phyloP scores from a whole-genome alignment of 2,329 filamentous ascomycete species.

The Macrophomina phaseolina region DNA sequence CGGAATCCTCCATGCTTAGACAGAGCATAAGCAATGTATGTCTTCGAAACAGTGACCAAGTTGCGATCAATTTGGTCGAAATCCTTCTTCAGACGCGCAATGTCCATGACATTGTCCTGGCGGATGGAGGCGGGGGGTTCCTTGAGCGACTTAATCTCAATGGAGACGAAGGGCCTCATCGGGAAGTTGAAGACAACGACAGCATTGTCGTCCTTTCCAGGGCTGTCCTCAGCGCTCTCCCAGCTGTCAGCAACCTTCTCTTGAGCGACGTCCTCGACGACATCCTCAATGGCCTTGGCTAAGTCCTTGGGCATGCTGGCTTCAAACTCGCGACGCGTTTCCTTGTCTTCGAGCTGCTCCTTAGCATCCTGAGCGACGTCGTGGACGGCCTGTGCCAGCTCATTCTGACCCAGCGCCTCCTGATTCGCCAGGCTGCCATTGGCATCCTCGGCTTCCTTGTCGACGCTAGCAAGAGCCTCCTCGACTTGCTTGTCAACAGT shows the following conservation, averaged over 20 bases:
- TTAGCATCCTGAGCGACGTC: slow-evolving; percentile 33
- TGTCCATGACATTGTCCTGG: slow-evolving; percentile 84
- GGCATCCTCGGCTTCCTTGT: slow-evolving; percentile 47
- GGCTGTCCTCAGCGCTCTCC: slow-evolving; percentile 79
- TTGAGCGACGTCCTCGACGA: slow-evolving; percentile 61
- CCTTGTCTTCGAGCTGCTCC: slow-evolving; percentile 59
- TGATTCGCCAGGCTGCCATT: slow-evolving; percentile 54
- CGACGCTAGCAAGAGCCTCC: slow-evolving; percentile 64
- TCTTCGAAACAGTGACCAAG: slow-evolving; percentile 84
- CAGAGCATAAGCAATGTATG: slow-evolving; percentile 93
- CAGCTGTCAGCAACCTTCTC: slow-evolving; percentile 78
- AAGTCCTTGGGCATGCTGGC: slow-evolving; percentile 57
- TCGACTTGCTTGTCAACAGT: slow-evolving; percentile 66
- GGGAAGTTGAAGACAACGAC: slow-evolving; percentile 94
- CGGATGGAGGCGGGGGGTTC: slow-evolving; percentile 68
- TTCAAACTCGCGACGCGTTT: slow-evolving; percentile 61
- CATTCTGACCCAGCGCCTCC: slow-evolving; percentile 43
- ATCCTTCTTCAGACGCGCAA: slow-evolving; percentile 93
- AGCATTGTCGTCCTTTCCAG: slow-evolving; percentile 69
- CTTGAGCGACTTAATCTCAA: slow-evolving; percentile 68
- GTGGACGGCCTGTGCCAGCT: slow-evolving; percentile 48
- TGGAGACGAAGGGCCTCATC: slow-evolving; percentile 93
- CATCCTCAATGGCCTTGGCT: slow-evolving; percentile 63
- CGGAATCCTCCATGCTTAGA: slow-evolving; percentile 91
- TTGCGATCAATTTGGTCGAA: slow-evolving; percentile 97